Conservation (phyloP, 2,329 filamentous ascomycete species). For the Hypoxylon sp. region DNA sequence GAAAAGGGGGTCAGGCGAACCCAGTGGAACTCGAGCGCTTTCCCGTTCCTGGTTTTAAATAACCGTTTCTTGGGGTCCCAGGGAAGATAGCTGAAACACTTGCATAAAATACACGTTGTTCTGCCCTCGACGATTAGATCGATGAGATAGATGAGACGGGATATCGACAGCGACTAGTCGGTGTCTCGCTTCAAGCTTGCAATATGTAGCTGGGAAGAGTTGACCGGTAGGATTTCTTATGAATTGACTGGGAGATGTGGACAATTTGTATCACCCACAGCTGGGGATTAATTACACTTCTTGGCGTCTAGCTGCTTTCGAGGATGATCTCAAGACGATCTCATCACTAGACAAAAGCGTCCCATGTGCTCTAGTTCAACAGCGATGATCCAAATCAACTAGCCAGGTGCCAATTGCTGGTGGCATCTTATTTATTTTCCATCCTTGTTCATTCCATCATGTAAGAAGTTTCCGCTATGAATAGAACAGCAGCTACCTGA, state of each 20-base stretch:
- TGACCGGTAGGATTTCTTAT: neutral
- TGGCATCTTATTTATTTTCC: constrained; percentile 8
- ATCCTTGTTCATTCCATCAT: constrained; percentile 25
- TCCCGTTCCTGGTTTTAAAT: constrained; percentile 29
- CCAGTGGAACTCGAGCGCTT: constrained; percentile 40
- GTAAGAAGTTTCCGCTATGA: constrained; percentile 11
- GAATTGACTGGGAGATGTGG: constrained; percentile 16
- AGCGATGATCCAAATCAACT: constrained; percentile 43
- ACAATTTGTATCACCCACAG: constrained; percentile 21
- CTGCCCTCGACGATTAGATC: constrained; percentile 6
- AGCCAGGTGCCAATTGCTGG: constrained; percentile 20
- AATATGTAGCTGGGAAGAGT: neutral
- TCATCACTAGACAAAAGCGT: constrained; percentile 38
- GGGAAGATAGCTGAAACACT: constrained; percentile 16
- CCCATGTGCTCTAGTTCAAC: constrained; percentile 31
- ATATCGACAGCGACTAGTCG: neutral
- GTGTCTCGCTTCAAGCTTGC: neutral
- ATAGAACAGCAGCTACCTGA: constrained; percentile 1
- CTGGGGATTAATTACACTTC: constrained; percentile 28
- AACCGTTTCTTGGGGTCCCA: neutral
- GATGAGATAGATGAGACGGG: constrained; percentile 11
- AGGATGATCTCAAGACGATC: constrained; percentile 42
- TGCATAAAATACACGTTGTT: constrained; percentile 18
- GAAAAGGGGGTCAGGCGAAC: constrained; percentile 47
- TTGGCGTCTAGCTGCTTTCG: constrained; percentile 40